Conservation (phyloP, 306 rosid species). For the Ziziphus jujuba region DNA sequence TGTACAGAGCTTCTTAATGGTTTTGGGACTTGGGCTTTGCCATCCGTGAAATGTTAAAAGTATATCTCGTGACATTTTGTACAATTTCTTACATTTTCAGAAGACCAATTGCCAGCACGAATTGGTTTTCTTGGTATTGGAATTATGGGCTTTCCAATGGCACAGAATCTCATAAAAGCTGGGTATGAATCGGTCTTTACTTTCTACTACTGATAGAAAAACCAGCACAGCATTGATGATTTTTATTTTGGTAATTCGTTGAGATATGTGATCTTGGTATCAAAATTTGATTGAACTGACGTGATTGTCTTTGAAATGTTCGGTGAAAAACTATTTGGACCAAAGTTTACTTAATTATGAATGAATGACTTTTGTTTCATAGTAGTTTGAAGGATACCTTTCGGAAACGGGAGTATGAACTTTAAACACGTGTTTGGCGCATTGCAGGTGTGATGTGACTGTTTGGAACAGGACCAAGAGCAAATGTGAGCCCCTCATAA, state of each 20-base stretch:
- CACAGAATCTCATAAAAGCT: slow-evolving; percentile 71
- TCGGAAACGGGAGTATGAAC: background rate
- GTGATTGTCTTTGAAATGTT: background rate
- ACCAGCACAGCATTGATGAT: background rate
- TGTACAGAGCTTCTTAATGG: slow-evolving; percentile 1
- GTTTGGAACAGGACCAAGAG: slow-evolving; percentile 94
- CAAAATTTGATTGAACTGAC: background rate
- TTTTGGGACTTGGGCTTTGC: background rate
- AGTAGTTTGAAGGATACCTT: background rate
- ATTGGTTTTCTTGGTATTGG: slow-evolving; percentile 90
- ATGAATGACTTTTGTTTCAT: background rate
- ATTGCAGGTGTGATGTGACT: slow-evolving; percentile 65
- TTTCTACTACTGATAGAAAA: background rate
- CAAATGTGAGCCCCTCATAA: slow-evolving; percentile 84
- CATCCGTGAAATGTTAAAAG: too few relatives aligned
- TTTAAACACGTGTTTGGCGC: slow-evolving; percentile 23
- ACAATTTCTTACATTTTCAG: slow-evolving; percentile 25
- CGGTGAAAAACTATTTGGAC: background rate
- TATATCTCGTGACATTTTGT: too few relatives aligned
- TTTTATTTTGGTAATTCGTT: background rate
- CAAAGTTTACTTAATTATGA: background rate
- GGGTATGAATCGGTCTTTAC: slow-evolving; percentile 50
- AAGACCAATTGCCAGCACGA: slow-evolving; percentile 38
- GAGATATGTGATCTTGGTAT: background rate
- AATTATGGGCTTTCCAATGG: slow-evolving; percentile 98